phyloP scores from a whole-genome alignment of 129 eudicot species.

The Tagetes patula region DNA sequence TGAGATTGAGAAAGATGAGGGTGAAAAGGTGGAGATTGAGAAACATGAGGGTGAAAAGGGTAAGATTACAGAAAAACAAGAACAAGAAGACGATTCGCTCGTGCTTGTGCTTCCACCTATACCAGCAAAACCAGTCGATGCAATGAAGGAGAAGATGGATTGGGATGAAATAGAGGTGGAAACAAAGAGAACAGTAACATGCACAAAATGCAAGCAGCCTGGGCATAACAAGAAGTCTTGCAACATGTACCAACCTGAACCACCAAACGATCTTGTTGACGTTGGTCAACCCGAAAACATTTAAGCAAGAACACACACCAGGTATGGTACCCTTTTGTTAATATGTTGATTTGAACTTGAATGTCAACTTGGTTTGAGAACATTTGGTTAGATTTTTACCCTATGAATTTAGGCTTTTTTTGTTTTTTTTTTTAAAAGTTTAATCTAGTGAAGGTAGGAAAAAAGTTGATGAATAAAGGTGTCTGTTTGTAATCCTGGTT shows the following conservation, averaged over 20 bases:
- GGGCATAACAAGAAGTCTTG: slow-evolving; percentile 83
- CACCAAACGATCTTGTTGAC: slow-evolving; percentile 37
- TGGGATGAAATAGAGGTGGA: slow-evolving; percentile 46
- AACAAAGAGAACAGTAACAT: slow-evolving; percentile 67
- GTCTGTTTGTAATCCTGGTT: slow-evolving; percentile 4
- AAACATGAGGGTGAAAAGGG: slow-evolving; percentile 23
- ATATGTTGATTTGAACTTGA: slow-evolving; percentile 20
- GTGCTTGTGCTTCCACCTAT: slow-evolving; percentile 66
- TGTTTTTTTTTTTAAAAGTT: no score
- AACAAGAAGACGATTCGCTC: slow-evolving; percentile 27
- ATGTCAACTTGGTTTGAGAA: slow-evolving; percentile 24
- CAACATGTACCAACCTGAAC: slow-evolving; percentile 36
- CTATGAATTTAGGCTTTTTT: slow-evolving; percentile 22
- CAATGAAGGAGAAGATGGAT: slow-evolving; percentile 48
- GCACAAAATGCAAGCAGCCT: slow-evolving; percentile 68
- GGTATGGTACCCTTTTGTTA: slow-evolving; percentile 19
- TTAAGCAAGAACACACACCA: slow-evolving; percentile 8
- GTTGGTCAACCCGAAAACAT: slow-evolving; percentile 19
- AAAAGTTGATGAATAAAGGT: slow-evolving; percentile 22
- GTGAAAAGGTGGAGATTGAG: slow-evolving; percentile 16
- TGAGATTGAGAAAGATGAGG: slow-evolving; percentile 20
- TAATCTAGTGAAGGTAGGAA: slow-evolving; percentile 10
- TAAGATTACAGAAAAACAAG: slow-evolving; percentile 8
- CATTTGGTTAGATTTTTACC: slow-evolving; percentile 22
- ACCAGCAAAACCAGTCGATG: slow-evolving; percentile 38